Evolutionary conservation across 805 yeast genomes (phyloP), one percentile per base, ranked within the genome.

Genomic region (Starmerella lactis-condensi): DNA sequence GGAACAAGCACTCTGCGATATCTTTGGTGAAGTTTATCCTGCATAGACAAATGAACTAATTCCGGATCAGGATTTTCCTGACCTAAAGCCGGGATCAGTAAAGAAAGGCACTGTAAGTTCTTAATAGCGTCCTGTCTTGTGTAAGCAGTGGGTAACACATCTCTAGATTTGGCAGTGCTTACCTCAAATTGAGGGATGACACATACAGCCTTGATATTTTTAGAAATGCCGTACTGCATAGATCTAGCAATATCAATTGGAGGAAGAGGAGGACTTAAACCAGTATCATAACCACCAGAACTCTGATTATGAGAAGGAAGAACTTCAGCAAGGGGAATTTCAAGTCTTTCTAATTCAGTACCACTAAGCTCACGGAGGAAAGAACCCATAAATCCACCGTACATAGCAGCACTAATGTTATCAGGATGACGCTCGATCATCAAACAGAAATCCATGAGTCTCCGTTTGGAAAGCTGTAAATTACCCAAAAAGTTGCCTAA

Each of bases 371-470:
- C 91, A 46, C 92, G 69, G 48, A 89, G 64, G 54, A 76, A 89
- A 4, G 94, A 81, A 26, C 98, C 98, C 25, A 83, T 93, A 53
- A 89, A 89, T 1, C 98, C 95, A 37, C 98, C 98, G 73, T 83
- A 75, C 93, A 89, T 81, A 22, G 98, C 93, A 20, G 98, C 98
- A 9, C 94, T 81, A 48, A 89, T 83, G 54, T 89, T 89, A 57
- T 89, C 98, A 22, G 98, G 98, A 49, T 89, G 98, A 52, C 96
- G 72, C 60, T 89, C 98, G 43, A 89, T 83, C 89, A 89, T 78
- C 45, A 89, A 64, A 54, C 94, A 81, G 61, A 77, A 89, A 54
- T 89, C 98, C 46, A 89, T 61, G 72, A 89, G 66, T 45, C 96
- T 65, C 45, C 69, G 73, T 54, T 76, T 83, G 30, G 72, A 58